These are phyloP conservation scores for Avena sativa DNA, from an alignment of 176 grass and related monocot species.

Conservation along the genomic window DNA sequence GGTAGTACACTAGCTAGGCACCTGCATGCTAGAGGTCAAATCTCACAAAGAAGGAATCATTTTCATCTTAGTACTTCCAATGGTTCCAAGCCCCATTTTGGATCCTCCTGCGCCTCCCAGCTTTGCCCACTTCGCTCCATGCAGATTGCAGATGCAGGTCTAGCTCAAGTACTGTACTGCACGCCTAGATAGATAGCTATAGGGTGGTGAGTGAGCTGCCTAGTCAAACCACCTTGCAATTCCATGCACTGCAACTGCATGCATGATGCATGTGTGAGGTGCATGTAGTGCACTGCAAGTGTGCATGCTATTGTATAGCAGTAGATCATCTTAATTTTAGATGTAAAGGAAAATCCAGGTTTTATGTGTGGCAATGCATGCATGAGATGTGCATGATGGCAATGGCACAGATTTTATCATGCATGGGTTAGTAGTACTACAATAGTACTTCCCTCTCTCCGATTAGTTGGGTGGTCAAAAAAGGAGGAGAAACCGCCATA, in stretches of 20 bases:
- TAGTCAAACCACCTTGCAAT: conserved; percentile 32
- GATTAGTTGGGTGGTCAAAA: conserved; percentile 45
- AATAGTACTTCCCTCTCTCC: neutral
- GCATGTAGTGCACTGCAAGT: neutral
- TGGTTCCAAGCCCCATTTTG: conserved; percentile 41
- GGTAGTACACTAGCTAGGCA: conserved; percentile 16
- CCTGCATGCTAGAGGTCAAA: conserved; percentile 42
- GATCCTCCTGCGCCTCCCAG: conserved; percentile 33
- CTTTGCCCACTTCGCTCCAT: neutral
- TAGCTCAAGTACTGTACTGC: neutral
- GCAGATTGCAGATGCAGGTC: neutral
- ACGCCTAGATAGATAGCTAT: neutral
- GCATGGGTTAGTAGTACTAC: neutral
- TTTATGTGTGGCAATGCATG: neutral
- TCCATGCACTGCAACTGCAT: conserved; percentile 21
- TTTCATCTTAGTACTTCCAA: conserved; percentile 41
- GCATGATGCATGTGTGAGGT: neutral
- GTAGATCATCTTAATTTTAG: conserved; percentile 12
- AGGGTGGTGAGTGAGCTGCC: conserved; percentile 28
- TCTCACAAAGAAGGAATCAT: conserved; percentile 38
- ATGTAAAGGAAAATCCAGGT: neutral
- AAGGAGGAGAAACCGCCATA: neutral
- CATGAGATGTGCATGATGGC: conserved; percentile 24
- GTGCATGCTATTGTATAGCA: neutral
- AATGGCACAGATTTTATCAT: neutral